phyloP scores from a whole-genome alignment of 2,329 filamentous ascomycete genomes.

The Mycosphaerella sp. region DNA sequence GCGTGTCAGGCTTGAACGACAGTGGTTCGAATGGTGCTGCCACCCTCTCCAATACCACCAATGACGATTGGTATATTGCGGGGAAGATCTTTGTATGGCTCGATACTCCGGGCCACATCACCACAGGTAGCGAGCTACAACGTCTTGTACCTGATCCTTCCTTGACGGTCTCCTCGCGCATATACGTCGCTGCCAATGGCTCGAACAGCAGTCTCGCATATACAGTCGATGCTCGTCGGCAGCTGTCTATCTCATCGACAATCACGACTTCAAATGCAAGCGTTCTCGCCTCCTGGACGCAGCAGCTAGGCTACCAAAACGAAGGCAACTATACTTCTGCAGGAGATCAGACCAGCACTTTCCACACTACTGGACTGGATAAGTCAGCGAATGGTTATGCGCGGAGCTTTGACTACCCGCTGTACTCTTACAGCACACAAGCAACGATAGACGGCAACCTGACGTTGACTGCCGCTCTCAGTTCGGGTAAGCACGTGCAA shows the following conservation, averaged over 20 bases:
- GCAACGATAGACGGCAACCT: constrained; percentile 38
- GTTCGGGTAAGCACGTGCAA: constrained; percentile 45
- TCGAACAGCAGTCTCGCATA: constrained; percentile 53
- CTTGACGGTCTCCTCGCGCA: constrained; percentile 47
- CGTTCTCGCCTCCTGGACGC: constrained; percentile 49
- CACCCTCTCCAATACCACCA: constrained; percentile 50
- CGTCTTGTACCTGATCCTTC: constrained; percentile 39
- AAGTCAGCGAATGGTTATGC: constrained; percentile 35
- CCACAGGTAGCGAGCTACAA: constrained; percentile 46
- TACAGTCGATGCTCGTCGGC: constrained; percentile 51
- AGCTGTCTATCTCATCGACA: constrained; percentile 49
- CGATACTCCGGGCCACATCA: constrained; percentile 42
- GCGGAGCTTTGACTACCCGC: constrained; percentile 53
- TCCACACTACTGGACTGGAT: constrained; percentile 48
- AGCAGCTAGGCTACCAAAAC: constrained; percentile 53
- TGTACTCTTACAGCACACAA: constrained; percentile 53
- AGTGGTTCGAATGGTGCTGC: constrained; percentile 45
- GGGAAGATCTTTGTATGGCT: constrained; percentile 79
- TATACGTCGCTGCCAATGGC: constrained; percentile 46
- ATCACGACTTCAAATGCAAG: constrained; percentile 47
- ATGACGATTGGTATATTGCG: constrained; percentile 67
- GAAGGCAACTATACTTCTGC: constrained; percentile 49
- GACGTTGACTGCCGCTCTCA: constrained; percentile 45
- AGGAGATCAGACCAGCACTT: constrained; percentile 51
- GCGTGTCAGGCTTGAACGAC: constrained; percentile 60